Evolutionary conservation across 768 basidiomycete genomes (phyloP), one percentile per base, ranked within the genome.

Genomic region (Lyophyllum decastes): DNA sequence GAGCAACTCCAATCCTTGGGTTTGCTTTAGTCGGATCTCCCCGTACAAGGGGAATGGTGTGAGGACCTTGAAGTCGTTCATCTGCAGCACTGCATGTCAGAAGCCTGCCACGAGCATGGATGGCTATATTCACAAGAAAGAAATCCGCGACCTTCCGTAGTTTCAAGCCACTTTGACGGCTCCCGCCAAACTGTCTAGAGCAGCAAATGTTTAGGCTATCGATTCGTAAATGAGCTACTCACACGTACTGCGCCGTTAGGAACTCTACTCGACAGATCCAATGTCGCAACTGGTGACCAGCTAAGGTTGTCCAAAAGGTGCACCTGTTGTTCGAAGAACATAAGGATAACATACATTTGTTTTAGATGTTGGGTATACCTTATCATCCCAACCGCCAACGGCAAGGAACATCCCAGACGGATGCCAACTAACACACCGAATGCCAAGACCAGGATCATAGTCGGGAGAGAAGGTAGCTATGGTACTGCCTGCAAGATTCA

Each of bases 371-470:
- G 24, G 34, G 62, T 74, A 41, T 54, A 90, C 93, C 73, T 89
- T 92, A 64, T 95, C 93, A 72, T 95, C 94, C 85, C 89, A 95
- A 11, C 95, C 95, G 12, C 85, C 87, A 0, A 95, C 78, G 1
- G 88, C 90, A 9, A 97, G 74, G 68, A 90, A 95, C 66, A 83
- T 77, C 4, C 94, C 92, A 54, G 78, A 88, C 3, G 94, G 95
- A 72, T 95, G 92, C 95, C 95, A 98, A 19, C 82, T 74, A 0
- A 88, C 86, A 57, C 75, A 78, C 10, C 93, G 83, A 43, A 97
- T 85, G 6, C 95, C 95, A 55, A 95, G 83, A 16, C 89, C 92
- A 25, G 92, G 90, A 70, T 96, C 93, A 25, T 83, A 80, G 33
- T 79, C 80, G 2, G 92, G 92, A 19, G 77, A 77, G 67, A 92